Evolutionary conservation across 345 rosid genomes (phyloP).

Genomic region (Brassica rapa): DNA sequence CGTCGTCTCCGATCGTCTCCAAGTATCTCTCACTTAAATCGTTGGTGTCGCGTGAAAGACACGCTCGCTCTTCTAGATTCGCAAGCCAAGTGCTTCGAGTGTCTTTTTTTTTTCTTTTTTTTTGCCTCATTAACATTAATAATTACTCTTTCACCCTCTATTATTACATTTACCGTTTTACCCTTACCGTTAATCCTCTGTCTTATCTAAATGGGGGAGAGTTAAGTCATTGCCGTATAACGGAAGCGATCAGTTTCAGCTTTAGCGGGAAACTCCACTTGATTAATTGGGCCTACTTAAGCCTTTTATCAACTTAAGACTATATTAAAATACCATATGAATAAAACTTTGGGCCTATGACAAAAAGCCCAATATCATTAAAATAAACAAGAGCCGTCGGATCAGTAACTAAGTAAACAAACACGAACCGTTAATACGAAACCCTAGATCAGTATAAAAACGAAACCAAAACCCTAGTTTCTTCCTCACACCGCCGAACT

Average conservation of each 20-base stretch:
- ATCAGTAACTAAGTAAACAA: background rate
- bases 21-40: background rate
- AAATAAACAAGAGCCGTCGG: conserved; percentile 30
- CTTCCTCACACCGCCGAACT: conserved; percentile 11
- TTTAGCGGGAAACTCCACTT: background rate
- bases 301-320: background rate
- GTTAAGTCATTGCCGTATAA: background rate
- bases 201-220: background rate
- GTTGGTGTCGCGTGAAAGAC: background rate
- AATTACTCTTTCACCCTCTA: background rate
- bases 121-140: no score
- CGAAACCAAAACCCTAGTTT: conserved; percentile 35
- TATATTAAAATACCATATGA: background rate
- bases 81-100: background rate
- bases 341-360: no score
- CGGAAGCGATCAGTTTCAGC: background rate
- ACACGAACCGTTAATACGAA: conserved; percentile 11
- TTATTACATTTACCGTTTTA: background rate
- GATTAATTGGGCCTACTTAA: background rate
- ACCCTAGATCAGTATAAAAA: conserved; percentile 28
- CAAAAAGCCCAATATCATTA: background rate
- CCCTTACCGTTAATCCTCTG: background rate
- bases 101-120: no score
- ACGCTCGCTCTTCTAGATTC: background rate
- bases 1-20: background rate